Conservation (phyloP, 108 stramenopile genomes). For the Nitzschia palea region DNA sequence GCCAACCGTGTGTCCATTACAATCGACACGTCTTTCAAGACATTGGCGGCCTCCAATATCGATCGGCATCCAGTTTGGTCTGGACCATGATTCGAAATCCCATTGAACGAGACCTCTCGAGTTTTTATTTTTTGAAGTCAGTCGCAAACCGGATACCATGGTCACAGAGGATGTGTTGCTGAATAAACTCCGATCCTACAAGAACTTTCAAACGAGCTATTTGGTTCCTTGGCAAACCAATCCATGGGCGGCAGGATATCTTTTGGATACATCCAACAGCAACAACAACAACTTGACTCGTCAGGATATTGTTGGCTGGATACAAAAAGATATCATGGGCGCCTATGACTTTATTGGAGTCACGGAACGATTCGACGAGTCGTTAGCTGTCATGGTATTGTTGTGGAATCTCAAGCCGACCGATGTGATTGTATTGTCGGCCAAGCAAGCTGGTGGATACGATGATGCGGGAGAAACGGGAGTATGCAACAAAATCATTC, state of each 20-base stretch:
- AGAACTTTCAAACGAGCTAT: conserved; percentile 19
- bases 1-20: conserved; percentile 2
- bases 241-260: neutral
- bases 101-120: conserved; percentile 28
- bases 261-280: neutral
- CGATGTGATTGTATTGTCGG: conserved; percentile 33
- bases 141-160: conserved; percentile 11
- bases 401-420: conserved; percentile 24
- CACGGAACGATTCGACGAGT: conserved; percentile 52
- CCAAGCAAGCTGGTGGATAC: conserved; percentile 24
- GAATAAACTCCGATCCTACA: neutral
- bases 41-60: neutral
- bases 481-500: conserved; percentile 9
- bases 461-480: conserved; percentile 23
- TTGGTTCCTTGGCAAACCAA: conserved; percentile 6
- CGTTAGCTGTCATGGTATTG: conserved; percentile 36
- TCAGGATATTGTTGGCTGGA: neutral
- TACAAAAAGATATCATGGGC: conserved; percentile 22
- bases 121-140: conserved; percentile 48
- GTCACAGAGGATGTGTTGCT: conserved; percentile 1
- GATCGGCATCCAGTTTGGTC: conserved; percentile 6
- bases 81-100: conserved; percentile 50
- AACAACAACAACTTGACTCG: too few relatives aligned
- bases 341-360: conserved; percentile 58
- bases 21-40: conserved; percentile 14